Evolutionary conservation across 768 basidiomycete species (phyloP).

Genomic region (Suillus sp.): DNA sequence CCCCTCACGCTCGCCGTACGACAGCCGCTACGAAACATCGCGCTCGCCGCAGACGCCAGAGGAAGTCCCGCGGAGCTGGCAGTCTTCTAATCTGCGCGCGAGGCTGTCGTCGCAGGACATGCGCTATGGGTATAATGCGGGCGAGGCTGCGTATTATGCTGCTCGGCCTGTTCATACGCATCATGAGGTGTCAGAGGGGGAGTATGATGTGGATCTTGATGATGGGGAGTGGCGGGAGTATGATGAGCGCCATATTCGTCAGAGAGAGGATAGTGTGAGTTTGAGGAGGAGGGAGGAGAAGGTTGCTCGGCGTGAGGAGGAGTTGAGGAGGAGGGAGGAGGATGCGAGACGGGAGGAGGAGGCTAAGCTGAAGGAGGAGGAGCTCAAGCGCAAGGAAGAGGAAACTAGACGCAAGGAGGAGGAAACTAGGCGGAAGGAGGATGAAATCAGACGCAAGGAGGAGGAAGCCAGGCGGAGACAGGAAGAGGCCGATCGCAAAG

Average conservation of each 20-base stretch:
- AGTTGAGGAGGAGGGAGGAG: conserved; percentile 37
- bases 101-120: conserved; percentile 36
- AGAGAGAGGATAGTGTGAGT: conserved; percentile 33
- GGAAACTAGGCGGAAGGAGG: conserved; percentile 33
- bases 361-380: conserved; percentile 22
- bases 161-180: conserved; percentile 28
- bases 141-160: conserved; percentile 19
- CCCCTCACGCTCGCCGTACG: conserved; percentile 28
- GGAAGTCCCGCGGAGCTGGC: conserved; percentile 33
- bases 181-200: conserved; percentile 34
- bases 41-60: conserved; percentile 36
- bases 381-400: conserved; percentile 26
- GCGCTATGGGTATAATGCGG: conserved; percentile 24
- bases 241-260: conserved; percentile 34
- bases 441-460: conserved; percentile 22
- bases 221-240: conserved; percentile 33
- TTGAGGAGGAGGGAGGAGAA: conserved; percentile 35
- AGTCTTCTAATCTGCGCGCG: conserved; percentile 28
- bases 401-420: conserved; percentile 27
- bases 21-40: conserved; percentile 30
- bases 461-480: conserved; percentile 30
- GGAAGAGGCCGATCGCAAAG: conserved; percentile 26
- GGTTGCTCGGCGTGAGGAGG: conserved; percentile 35
- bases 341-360: conserved; percentile 35
- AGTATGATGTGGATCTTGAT: conserved; percentile 35